A percentile compares a stretch with the other conserved stretches of the same genome.
Conservation (phyloP, 2,329 filamentous ascomycete genomes). For the Tympanopsis confertula region DNA sequence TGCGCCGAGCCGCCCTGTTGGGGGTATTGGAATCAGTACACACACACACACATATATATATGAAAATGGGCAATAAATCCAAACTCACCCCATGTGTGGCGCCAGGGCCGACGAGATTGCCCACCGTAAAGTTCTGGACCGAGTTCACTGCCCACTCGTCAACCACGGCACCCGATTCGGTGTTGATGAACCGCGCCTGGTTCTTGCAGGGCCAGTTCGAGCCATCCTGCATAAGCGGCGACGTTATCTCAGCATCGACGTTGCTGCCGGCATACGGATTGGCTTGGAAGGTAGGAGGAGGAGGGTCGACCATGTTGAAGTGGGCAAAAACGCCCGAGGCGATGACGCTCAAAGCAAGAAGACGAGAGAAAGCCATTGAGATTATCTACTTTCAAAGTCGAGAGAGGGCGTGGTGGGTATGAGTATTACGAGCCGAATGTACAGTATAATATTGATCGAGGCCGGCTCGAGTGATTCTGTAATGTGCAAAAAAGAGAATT, state of each 20-base stretch:
- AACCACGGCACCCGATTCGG: conserved; percentile 35
- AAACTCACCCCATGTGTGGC: no score
- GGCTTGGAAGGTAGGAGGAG: conserved; percentile 39
- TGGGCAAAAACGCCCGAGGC: conserved; percentile 34
- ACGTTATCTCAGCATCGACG: conserved; percentile 63
- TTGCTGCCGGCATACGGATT: conserved; percentile 32
- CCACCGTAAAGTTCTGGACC: conserved; percentile 50
- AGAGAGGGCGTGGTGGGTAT: no score
- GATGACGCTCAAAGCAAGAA: conserved; percentile 25
- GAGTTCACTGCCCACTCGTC: conserved; percentile 52
- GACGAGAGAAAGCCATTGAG: not conserved
- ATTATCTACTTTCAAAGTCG: no score
- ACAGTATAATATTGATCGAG: no score
- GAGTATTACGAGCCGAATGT: no score
- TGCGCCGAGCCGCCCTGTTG: conserved; percentile 70
- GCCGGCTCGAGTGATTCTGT: no score
- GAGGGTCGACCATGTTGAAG: conserved; percentile 41
- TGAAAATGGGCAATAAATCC: no score
- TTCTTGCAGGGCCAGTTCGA: conserved; percentile 70
- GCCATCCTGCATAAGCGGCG: conserved; percentile 47
- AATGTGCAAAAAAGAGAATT: no score
- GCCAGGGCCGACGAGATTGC: conserved; percentile 48
- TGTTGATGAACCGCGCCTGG: conserved; percentile 34
- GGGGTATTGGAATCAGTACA: no score
- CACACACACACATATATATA: no score